Percentiles rank a stretch among this genome's conserved stretches.
phyloP scores from a whole-genome alignment of 352 stramenopile genomes.

The Pythium rishiriense region DNA sequence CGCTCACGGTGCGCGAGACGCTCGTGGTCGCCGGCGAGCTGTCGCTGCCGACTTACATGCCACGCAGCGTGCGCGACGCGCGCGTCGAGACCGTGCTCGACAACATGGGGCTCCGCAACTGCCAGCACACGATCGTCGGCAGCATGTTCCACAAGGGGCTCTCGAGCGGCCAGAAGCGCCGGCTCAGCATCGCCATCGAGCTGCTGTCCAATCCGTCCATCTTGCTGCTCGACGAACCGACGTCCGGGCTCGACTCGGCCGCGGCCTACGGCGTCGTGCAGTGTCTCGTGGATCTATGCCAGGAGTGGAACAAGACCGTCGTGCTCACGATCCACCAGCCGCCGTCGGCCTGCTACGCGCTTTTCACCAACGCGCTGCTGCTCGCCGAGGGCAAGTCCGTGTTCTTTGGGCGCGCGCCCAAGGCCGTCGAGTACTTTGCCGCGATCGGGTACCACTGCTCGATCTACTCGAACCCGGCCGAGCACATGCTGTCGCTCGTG shows the following conservation, averaged over 20 bases:
- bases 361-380: constrained; percentile 64
- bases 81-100: constrained; percentile 54
- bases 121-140: constrained; percentile 64
- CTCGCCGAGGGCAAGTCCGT: constrained; percentile 73
- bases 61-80: constrained; percentile 29
- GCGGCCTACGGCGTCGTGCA: constrained; percentile 89
- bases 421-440: constrained; percentile 48
- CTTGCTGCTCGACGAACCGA: constrained; percentile 95
- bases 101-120: constrained; percentile 62
- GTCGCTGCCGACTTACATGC: constrained; percentile 40
- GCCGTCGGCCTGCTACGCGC: constrained; percentile 63
- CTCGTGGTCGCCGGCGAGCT: constrained; percentile 63
- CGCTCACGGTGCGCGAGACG: constrained; percentile 70
- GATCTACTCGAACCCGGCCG: constrained; percentile 68
- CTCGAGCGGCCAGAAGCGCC: constrained; percentile 87
- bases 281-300: constrained; percentile 49
- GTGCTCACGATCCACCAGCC: constrained; percentile 87
- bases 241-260: constrained; percentile 87
- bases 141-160: constrained; percentile 87
- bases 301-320: constrained; percentile 69
- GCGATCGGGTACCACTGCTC: constrained; percentile 50
- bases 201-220: constrained; percentile 93
- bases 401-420: constrained; percentile 61
- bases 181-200: constrained; percentile 92
- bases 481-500: constrained; percentile 62